These are phyloP conservation scores for Dovyalis caffra DNA, from an alignment of 345 rosid genomes.

Conservation along the genomic window DNA sequence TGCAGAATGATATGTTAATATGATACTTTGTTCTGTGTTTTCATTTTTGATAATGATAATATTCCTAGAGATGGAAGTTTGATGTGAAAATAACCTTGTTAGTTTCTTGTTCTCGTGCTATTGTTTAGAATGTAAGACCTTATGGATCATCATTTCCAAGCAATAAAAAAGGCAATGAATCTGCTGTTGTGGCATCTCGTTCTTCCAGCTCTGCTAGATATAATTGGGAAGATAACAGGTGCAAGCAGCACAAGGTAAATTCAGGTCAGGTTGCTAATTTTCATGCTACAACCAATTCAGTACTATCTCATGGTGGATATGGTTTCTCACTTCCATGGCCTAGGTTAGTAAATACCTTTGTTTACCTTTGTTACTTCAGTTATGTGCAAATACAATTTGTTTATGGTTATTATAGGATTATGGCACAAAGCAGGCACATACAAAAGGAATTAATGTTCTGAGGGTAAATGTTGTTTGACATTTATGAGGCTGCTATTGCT, in stretches of 20 bases:
- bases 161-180: slow-evolving; percentile 20
- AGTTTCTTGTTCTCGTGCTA: slow-evolving; percentile 10
- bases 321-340: slow-evolving; percentile 49
- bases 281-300: slow-evolving; percentile 15
- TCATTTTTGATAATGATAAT: neutral
- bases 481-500: neutral
- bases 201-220: slow-evolving; percentile 18
- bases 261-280: slow-evolving; percentile 19
- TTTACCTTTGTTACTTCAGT: neutral
- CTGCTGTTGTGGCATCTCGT: slow-evolving; percentile 9
- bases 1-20: neutral
- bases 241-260: slow-evolving; percentile 15
- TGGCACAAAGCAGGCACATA: neutral
- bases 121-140: slow-evolving; percentile 25
- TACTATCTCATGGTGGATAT: slow-evolving; percentile 37
- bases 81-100: neutral
- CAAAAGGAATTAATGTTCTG: neutral
- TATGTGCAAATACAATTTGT: neutral
- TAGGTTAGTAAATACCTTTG: slow-evolving; percentile 49
- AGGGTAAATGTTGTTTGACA: neutral
- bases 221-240: slow-evolving; percentile 26
- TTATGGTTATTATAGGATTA: neutral
- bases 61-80: neutral
- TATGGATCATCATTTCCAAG: slow-evolving; percentile 25
- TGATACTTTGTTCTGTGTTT: neutral